phyloP scores from a whole-genome alignment of 352 stramenopile genomes.

The Phytophthora boehmeriae region DNA sequence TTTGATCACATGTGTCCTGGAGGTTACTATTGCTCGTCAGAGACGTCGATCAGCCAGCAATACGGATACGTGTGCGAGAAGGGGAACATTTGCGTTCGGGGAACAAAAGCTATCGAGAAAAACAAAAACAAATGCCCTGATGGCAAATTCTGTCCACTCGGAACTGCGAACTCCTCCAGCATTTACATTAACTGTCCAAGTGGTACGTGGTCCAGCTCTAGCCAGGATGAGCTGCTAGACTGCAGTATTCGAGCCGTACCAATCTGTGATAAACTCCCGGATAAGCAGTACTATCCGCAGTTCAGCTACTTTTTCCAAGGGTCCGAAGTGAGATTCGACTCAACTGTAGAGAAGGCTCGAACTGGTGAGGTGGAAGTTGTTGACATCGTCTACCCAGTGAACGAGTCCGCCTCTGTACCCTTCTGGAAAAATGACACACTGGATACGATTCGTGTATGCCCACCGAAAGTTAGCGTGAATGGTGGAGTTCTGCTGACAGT shows the following conservation, averaged over 20 bases:
- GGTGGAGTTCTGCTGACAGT: slow-evolving; percentile 85
- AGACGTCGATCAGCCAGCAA: slow-evolving; percentile 86
- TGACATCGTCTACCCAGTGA: slow-evolving; percentile 92
- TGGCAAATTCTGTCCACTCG: slow-evolving; percentile 92
- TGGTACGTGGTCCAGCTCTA: slow-evolving; percentile 87
- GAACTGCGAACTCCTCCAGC: slow-evolving; percentile 84
- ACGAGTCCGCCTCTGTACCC: slow-evolving; percentile 76
- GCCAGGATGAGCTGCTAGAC: slow-evolving; percentile 82
- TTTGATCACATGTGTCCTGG: slow-evolving; percentile 93
- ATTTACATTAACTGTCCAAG: slow-evolving; percentile 92
- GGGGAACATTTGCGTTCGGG: slow-evolving; percentile 92
- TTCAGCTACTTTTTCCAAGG: slow-evolving; percentile 80
- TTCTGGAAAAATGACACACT: slow-evolving; percentile 96
- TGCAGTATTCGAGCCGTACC: slow-evolving; percentile 90
- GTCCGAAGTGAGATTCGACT: slow-evolving; percentile 66
- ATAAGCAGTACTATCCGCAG: slow-evolving; percentile 81
- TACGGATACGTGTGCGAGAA: slow-evolving; percentile 84
- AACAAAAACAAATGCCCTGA: slow-evolving; percentile 93
- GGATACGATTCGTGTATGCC: slow-evolving; percentile 92
- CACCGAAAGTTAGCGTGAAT: slow-evolving; percentile 36
- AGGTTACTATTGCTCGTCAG: slow-evolving; percentile 90
- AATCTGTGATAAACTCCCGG: slow-evolving; percentile 93
- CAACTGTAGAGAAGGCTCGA: slow-evolving; percentile 64
- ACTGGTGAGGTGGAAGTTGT: slow-evolving; percentile 91
- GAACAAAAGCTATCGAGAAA: slow-evolving; percentile 87